Evolutionary conservation across 1,139 yeast genomes (phyloP).

Genomic region (Hyphopichia khmerensis): DNA sequence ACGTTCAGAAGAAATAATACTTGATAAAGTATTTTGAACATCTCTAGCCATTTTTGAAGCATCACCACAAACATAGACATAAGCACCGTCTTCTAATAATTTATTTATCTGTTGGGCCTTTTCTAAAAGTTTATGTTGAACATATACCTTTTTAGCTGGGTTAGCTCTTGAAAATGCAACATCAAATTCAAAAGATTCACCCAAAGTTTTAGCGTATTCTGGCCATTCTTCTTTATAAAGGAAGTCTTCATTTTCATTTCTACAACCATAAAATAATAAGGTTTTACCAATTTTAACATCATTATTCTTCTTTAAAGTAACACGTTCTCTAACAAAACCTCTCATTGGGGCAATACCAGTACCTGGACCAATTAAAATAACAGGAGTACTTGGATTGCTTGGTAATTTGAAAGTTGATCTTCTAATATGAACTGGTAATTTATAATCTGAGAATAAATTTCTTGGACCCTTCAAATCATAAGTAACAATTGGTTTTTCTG

Average conservation of each 20-base stretch:
- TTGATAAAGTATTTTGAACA: conserved; percentile 72
- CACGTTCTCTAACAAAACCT: conserved; percentile 87
- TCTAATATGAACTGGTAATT: conserved; percentile 88
- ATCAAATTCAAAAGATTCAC: conserved; percentile 64
- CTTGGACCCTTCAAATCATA: conserved; percentile 87
- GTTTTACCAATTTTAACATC: conserved; percentile 67
- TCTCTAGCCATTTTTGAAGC: conserved; percentile 96
- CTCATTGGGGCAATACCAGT: conserved; percentile 98
- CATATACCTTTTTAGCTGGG: conserved; percentile 68
- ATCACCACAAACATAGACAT: conserved; percentile 95
- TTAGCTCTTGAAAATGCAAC: conserved; percentile 87
- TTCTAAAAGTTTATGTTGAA: conserved; percentile 75
- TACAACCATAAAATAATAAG: conserved; percentile 82
- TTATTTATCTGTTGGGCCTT: conserved; percentile 54
- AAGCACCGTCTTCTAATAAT: conserved; percentile 72
- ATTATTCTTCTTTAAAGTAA: conserved; percentile 39
- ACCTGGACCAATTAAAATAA: conserved; percentile 95
- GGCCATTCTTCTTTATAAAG: conserved; percentile 88
- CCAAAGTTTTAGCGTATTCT: conserved; percentile 61
- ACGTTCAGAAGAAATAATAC: conserved; percentile 62
- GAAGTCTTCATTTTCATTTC: conserved; percentile 72
- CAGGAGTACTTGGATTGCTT: conserved; percentile 77
- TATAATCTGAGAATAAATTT: conserved; percentile 49
- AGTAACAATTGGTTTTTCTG: conserved; percentile 46
- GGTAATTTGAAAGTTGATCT: conserved; percentile 95